Evolutionary conservation across 768 basidiomycete genomes (phyloP).

Genomic region (Leucocoprinus sp.): DNA sequence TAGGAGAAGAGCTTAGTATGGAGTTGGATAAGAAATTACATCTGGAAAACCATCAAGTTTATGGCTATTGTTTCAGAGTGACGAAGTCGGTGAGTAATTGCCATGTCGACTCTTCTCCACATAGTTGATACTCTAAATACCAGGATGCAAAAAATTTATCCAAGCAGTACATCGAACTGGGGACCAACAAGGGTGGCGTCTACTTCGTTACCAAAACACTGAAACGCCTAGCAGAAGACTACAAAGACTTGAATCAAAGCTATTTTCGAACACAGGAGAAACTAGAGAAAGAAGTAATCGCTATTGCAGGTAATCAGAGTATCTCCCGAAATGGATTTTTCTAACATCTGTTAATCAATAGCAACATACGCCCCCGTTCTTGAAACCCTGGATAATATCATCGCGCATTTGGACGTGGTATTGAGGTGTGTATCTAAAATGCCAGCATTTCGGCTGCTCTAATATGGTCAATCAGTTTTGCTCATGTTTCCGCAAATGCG

Average conservation of each 20-base stretch:
- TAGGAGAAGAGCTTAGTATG: conserved; percentile 62
- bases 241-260: conserved; percentile 51
- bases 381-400: conserved; percentile 70
- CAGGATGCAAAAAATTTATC: conserved; percentile 76
- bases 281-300: conserved; percentile 88
- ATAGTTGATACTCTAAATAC: background rate
- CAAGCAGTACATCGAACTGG: conserved; percentile 74
- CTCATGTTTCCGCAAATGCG: conserved; percentile 83
- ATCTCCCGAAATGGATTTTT: background rate
- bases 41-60: conserved; percentile 81
- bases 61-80: conserved; percentile 89
- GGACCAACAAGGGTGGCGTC: conserved; percentile 77
- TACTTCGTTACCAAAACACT: conserved; percentile 81
- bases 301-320: conserved; percentile 67
- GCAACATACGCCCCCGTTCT: conserved; percentile 89
- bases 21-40: conserved; percentile 95
- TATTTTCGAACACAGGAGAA: conserved; percentile 73
- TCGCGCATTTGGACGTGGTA: conserved; percentile 90
- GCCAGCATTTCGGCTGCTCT: background rate
- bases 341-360: conserved; percentile 22
- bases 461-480: conserved; percentile 49
- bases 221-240: conserved; percentile 65
- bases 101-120: background rate
- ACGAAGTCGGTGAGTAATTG: conserved; percentile 70
- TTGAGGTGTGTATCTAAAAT: conserved; percentile 53